Base-by-base conservation (phyloP, 805 yeast genomes). In the Lipomyces oligophaga region DNA sequence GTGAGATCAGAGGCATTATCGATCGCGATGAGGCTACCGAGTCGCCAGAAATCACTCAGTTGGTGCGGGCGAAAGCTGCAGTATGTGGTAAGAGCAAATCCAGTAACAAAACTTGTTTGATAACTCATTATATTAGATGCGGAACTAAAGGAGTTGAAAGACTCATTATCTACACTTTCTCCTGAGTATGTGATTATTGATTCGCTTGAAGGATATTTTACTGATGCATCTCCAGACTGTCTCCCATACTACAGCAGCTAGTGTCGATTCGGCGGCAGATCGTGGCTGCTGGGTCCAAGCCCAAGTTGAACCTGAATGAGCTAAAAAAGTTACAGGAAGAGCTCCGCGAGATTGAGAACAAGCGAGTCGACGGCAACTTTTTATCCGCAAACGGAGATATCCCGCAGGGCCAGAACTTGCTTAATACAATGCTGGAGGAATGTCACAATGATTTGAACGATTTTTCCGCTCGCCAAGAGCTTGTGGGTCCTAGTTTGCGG, bases 361-460 rank as follows among this genome's bases (percentile, higher is more conserved):
- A 69, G 44, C 70, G 87, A 52, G 82, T 72, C 6, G 73, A 69
- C 43, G 89, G 84, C 18, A 71, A 74, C 55, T 80, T 82, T 39
- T 49, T 65, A 7, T 49, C 60, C 18, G 49, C 60, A 8, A 52
- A 58, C 16, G 64, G 66, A 19, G 54, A 58, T 20, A 58, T 58
- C 26, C 60, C 63, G 20, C 58, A 39, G 3, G 69, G 68, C 22
- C 67, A 64, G 46, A 57, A 54, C 15, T 54, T 57, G 24, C 49
- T 63, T 22, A 61, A 62, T 38, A 63, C 63, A 2, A 49, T 88
- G 35, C 69, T 86, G 22, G 96, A 87, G 64, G 95, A 87, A 61
- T 85, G 96, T 63, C 80, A 81, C 61, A 81, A 80, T 56, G 71
- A 86, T 48, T 67, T 87, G 34, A 76, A 75, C 47, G 96, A 89